These are phyloP conservation scores for Triadica sebifera DNA, from an alignment of 345 rosid genomes.

Conservation along the genomic window DNA sequence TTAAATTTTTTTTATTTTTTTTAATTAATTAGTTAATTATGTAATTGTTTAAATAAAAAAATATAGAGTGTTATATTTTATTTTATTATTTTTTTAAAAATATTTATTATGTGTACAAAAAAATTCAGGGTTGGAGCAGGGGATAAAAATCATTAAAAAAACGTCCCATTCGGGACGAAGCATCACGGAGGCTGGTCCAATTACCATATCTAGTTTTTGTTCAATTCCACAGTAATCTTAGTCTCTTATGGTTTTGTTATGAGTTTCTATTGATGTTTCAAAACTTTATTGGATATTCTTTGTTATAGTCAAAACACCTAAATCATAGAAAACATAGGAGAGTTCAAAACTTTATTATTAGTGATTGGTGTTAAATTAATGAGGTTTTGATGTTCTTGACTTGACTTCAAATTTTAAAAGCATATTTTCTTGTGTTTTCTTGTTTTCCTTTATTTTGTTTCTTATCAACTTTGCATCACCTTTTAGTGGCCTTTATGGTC, in stretches of 20 bases:
- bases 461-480: background rate
- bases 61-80: too few species aligned
- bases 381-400: background rate
- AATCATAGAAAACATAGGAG: background rate
- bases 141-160: too few species aligned
- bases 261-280: background rate
- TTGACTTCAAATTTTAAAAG: background rate
- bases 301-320: background rate
- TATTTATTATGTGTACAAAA: too few species aligned
- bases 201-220: too few species aligned
- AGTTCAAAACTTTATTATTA: background rate
- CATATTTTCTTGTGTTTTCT: background rate
- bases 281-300: background rate
- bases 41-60: too few species aligned
- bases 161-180: too few species aligned
- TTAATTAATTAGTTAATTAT: too few species aligned
- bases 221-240: background rate
- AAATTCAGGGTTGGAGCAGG: too few species aligned
- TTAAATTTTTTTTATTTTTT: too few species aligned
- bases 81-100: too few species aligned
- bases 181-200: too few species aligned
- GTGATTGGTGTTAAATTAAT: background rate
- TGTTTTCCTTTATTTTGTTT: background rate
- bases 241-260: background rate
- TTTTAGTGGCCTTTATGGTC: background rate